phyloP scores from a whole-genome alignment of 371 early-diverging fungal genomes.

The Quaeritorhiza haematococci region DNA sequence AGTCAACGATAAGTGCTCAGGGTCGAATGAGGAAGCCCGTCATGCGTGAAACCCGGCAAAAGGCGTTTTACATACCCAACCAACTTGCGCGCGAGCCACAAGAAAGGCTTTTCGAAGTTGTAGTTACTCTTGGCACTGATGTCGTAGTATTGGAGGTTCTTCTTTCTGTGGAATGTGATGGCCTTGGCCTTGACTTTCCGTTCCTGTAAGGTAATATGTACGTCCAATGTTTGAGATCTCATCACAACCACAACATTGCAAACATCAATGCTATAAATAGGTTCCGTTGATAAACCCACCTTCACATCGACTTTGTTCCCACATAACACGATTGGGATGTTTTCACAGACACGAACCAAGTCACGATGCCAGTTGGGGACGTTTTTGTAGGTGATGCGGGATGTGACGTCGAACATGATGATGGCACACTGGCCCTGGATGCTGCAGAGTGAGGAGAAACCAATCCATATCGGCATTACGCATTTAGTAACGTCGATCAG shows the following conservation, averaged over 20 bases:
- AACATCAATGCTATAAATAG: not conserved
- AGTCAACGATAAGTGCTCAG: not conserved
- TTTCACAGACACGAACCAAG: conserved; percentile 97
- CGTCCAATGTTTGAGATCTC: too few relatives aligned
- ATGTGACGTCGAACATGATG: conserved; percentile 99
- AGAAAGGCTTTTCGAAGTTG: conserved; percentile 99
- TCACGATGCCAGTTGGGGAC: conserved; percentile 99
- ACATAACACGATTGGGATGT: conserved; percentile 99
- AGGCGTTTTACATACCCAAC: conserved; percentile 66
- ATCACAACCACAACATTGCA: not conserved
- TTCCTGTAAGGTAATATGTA: conserved; percentile 63
- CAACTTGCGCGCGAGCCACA: conserved; percentile 98
- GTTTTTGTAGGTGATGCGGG: conserved; percentile 99
- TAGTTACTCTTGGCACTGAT: conserved; percentile 99
- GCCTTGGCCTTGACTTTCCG: conserved; percentile 99
- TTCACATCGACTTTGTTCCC: conserved; percentile 99
- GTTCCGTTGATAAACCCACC: conserved; percentile 10
- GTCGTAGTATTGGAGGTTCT: conserved; percentile 99
- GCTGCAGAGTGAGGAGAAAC: conserved; percentile 34
- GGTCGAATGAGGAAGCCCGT: not conserved
- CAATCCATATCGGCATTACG: not conserved
- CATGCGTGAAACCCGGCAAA: too few relatives aligned
- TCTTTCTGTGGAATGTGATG: conserved; percentile 99
- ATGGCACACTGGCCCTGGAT: conserved; percentile 99
- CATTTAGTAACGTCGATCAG: not conserved